Base-by-base conservation (phyloP, 1,139 yeast species). In the Candida sojae region DNA sequence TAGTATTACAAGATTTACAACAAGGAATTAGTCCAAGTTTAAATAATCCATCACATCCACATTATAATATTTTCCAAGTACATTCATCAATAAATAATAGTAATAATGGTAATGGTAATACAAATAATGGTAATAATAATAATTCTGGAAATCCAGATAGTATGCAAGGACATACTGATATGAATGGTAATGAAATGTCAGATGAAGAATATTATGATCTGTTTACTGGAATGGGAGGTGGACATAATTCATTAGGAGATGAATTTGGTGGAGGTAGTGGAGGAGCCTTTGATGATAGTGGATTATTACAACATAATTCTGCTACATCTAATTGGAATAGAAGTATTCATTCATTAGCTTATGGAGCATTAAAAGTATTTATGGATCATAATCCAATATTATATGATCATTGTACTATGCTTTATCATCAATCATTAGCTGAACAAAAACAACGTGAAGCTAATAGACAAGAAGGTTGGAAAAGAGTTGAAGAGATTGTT, bases 301-400 rank as follows among this genome's bases (percentile, higher is more conserved):
- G 61, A 26, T 57, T 70, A 41, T 74, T 73, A 21, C 75, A 73
- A 29, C 79, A 75, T 55, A 75, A 75, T 54, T 73, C 77, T 37
- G 80, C 80, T 36, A 75, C 80, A 10, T 72, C 77, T 35, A 75
- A 70, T 53, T 93, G 99, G 99, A 93, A 93, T 66, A 81, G 96
- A 58, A 90, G 96, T 44, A 92, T 93, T 43, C 96, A 93, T 59
- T 84, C 90, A 49, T 82, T 93, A 75, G 93, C 96, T 3, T 91
- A 83, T 68, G 89, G 89, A 48, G 97, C 98, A 0, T 77, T 93
- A 59, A 91, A 92, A 65, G 88, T 90, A 51, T 92, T 95, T 61
- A 84, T 92, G 88, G 98, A 93, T 62, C 88, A 95, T 49, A 92
- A 91, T 64, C 96, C 97, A 12, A 84, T 86, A 8, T 75, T 93